phyloP scores from a whole-genome alignment of 495 filamentous ascomycete genomes.

The Aspergillus leporis region DNA sequence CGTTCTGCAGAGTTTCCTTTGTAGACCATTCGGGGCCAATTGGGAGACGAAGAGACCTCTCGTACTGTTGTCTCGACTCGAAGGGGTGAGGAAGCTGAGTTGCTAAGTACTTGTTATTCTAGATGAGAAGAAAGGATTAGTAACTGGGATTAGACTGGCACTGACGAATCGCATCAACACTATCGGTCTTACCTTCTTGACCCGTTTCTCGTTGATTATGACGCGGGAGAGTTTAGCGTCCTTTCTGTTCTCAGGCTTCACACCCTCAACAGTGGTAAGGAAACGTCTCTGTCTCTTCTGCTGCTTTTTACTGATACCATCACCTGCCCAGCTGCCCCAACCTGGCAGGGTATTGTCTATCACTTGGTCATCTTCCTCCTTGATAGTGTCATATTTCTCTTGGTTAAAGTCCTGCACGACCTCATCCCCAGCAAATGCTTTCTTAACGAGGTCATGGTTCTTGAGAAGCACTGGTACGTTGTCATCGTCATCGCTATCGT shows the following conservation, averaged over 20 bases:
- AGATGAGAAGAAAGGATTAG: slow-evolving; percentile 27
- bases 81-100: slow-evolving; percentile 80
- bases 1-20: slow-evolving; percentile 86
- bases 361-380: slow-evolving; percentile 82
- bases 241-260: slow-evolving; percentile 73
- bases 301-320: slow-evolving; percentile 68
- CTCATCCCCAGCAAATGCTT: slow-evolving; percentile 88
- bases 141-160: slow-evolving; percentile 4
- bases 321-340: slow-evolving; percentile 89
- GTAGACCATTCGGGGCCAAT: slow-evolving; percentile 94
- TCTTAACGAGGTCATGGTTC: slow-evolving; percentile 78
- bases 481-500: slow-evolving; percentile 56
- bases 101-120: slow-evolving; percentile 89
- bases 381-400: slow-evolving; percentile 72
- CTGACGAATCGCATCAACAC: background rate
- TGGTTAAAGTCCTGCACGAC: slow-evolving; percentile 78
- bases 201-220: slow-evolving; percentile 88
- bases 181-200: slow-evolving; percentile 72
- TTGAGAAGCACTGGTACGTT: slow-evolving; percentile 65
- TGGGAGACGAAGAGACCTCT: slow-evolving; percentile 80
- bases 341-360: slow-evolving; percentile 84
- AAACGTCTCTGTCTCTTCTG: slow-evolving; percentile 62
- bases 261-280: slow-evolving; percentile 71
- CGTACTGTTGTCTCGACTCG: slow-evolving; percentile 85
- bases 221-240: slow-evolving; percentile 79